Evolutionary conservation across 2,329 filamentous ascomycete genomes (phyloP).

Genomic region (Neopestalotiopsis sp.): DNA sequence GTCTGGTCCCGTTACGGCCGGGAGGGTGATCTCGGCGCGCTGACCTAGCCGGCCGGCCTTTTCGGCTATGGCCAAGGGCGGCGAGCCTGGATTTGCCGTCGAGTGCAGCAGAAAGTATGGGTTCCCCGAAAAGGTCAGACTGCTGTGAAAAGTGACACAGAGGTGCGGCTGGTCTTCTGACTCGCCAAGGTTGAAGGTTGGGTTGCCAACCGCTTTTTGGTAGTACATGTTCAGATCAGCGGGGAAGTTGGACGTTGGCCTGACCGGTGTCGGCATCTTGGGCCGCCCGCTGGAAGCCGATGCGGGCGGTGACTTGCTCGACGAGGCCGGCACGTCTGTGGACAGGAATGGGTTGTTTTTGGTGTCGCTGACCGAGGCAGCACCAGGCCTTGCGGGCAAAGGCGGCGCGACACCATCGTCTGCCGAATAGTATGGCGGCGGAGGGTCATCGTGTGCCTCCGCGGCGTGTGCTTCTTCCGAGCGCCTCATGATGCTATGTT

Average conservation of each 20-base stretch:
- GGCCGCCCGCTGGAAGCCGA: neutral
- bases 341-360: constrained; percentile 15
- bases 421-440: constrained; percentile 16
- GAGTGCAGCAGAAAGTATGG: constrained; percentile 40
- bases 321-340: neutral
- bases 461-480: constrained; percentile 17
- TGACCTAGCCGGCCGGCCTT: constrained; percentile 17
- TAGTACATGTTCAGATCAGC: constrained; percentile 38
- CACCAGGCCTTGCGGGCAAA: neutral
- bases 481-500: too few relatives aligned
- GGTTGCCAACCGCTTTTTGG: constrained; percentile 20
- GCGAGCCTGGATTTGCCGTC: constrained; percentile 33
- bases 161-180: constrained; percentile 38
- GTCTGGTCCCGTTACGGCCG: constrained; percentile 27
- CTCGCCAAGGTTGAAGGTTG: constrained; percentile 34
- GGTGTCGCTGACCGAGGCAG: neutral
- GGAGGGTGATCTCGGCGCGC: constrained; percentile 32
- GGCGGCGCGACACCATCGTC: constrained; percentile 1
- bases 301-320: neutral
- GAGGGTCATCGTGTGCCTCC: constrained; percentile 15
- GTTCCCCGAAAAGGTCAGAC: constrained; percentile 27
- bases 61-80: constrained; percentile 35
- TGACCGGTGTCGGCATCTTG: neutral
- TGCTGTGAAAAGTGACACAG: constrained; percentile 32
- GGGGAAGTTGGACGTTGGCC: constrained; percentile 30